Base-by-base conservation (phyloP, 345 rosid genomes). In the Bruguiera sexangula region DNA sequence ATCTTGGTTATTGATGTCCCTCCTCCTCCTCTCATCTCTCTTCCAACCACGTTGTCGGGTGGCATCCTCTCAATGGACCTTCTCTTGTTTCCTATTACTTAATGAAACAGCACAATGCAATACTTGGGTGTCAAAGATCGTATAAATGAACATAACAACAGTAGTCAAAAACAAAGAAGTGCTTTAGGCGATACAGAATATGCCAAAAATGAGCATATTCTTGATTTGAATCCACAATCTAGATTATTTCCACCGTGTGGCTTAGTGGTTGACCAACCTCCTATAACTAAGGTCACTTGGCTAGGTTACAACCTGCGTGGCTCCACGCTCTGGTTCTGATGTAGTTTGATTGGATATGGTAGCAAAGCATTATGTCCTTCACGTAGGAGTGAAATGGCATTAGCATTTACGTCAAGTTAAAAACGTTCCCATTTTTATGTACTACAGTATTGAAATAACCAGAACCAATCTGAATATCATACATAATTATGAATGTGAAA, bases 181-280 rank as follows among this genome's bases (percentile, higher is more conserved):
- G 1, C 36, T 6, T 32, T 1, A 32, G 6, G 36, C 5, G 7
- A 32, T 6, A 32, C 36, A 5, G 36, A 72, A 22, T 62, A 21
- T 62, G 48, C 10, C 6, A 11, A 59, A 55, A 56, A 46, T 52
- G 43, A 64, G 51, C 46, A 52, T 5, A 37, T 34, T 46, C 31
- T 66, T 22, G 46, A 19, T 9, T 70, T 46, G 60, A n/a, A 60
- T 34, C 3, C 64, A 54, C 55, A 21, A 46, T 13, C 62, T 54
- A 26, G 53, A 22, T n/a, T 62, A 66, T 43, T n/a, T 68, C 75
- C 69, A 71, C 65, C 56, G 46, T 26, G 55, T 62, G 51, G 64
- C 10, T 22, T 26, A 55, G 75, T 66, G 75, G 31, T 70, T 70
- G 71, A 70, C 62, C 48, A 43, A 30, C 19, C 32, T 10, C 29